Evolutionary conservation across 768 basidiomycete species (phyloP), one percentile per base, ranked within the genome.

Genomic region (Leccinellum rugosiceps): DNA sequence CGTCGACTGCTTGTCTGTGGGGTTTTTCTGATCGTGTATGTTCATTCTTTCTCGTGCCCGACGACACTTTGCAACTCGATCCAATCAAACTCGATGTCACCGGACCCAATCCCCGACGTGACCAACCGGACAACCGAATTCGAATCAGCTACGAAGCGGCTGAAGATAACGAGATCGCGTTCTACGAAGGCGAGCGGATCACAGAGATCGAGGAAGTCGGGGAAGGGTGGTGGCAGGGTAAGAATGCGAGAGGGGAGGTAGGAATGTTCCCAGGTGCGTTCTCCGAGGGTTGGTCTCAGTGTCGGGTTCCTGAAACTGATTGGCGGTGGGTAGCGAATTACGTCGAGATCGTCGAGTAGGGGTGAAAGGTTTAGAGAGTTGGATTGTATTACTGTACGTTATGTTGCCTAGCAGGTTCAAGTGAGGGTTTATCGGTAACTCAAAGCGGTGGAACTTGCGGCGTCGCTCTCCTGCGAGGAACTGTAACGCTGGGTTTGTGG

Each of bases 201-300:
- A 79, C 77, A 17, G 78, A 88, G 55, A 90, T 97, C 53, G 90
- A 92, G 65, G 84, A 87, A 53, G 85, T 83, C 6, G 86, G 84
- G 9, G 91, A 92, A n/a, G 92, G 92, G 63, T 94, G 92, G 92
- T 94, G 92, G 92, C 78, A 85, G 60, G 91, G 92, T 3, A 81
- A 74, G 64, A 81, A 83, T 62, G 50, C 68, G 31, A 68, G 76
- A 53, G 87, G 87, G 1, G 74, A 81, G 38, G 65, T 76, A 50
- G 91, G 90, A 21, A 75, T 90, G 65, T 92, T 92, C 82, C 89
- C 90, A 61, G 87, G 88, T 90, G 61, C 44, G 83, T 73, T 10
- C 26, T 58, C 19, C 28, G 28, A 28, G 14, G 38, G n/a, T 41
- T 19, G 19, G 41, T 43, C 41, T 41, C 38, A 41, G 13, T 4